Evolutionary conservation across 1,284 basidiomycete genomes (phyloP), one percentile per base, ranked within the genome.

Genomic region (Coniferiporia sulphurascens): DNA sequence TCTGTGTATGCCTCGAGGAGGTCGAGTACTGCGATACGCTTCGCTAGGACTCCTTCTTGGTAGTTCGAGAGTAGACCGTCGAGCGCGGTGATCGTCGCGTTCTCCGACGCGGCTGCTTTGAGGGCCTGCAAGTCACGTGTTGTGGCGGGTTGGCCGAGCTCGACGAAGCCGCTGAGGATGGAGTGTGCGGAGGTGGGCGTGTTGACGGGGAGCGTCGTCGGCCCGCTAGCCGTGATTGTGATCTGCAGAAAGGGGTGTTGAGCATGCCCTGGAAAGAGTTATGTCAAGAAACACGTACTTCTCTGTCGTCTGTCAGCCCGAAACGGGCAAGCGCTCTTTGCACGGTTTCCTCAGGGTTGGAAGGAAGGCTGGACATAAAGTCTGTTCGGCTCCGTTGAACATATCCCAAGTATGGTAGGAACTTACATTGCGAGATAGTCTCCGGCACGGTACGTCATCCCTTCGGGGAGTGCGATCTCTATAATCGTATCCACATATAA

Each of bases 401-500:
- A n/a, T n/a, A n/a, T 53, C 2, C 46, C 21, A 21, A 17, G 41
- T 32, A 55, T 4, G 15, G 13, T 8, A 3, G 32, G 46, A n/a
- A 55, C 72, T 61, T 45, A 77, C 76, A 82, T 75, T 0, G 77
- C 74, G 21, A 81, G 71, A 63, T 82, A 81, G 65, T 82, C 80
- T 12, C 80, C 80, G 6, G 78, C 71, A 50, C 73, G 68, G 62
- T 74, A 76, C 1, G 70, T 72, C 61, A 71, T 68, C n/a, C 71
- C 73, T 50, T 76, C 71, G 1, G 79, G 79, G 6, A 80, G 70
- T 62, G 74, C 68, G 60, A 81, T 74, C 51, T 75, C 78, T 76
- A 59, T 44, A 38, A 35, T 35, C 56, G 27, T 44, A 52, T 34
- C 9, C 35, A 12, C 35, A 19, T 27, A 27, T 27, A 27, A 27